Percentiles rank a stretch among this genome's conserved stretches.
Conservation (phyloP, 495 filamentous ascomycete species). For the Durotheca rogersii region DNA sequence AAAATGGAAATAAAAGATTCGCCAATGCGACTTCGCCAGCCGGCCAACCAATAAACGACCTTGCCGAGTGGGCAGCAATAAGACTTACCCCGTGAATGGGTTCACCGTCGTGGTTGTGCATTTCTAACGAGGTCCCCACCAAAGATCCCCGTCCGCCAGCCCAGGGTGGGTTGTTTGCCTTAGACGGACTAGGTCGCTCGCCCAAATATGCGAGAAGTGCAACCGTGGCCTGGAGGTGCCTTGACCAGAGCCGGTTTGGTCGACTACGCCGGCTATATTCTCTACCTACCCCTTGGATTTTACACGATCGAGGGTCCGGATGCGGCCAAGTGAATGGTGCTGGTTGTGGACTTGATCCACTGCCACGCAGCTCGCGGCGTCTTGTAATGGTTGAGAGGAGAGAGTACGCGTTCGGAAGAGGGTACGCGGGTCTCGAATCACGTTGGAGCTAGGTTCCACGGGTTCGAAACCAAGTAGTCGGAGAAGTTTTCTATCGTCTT, state of each 20-base stretch:
- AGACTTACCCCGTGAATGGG: slow-evolving; percentile 32
- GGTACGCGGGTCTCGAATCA: slow-evolving; percentile 5
- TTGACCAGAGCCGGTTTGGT: slow-evolving; percentile 27
- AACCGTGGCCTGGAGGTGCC: slow-evolving; percentile 18
- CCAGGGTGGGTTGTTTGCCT: slow-evolving; percentile 25
- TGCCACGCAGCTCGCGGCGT: slow-evolving; percentile 11
- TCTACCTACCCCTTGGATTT: slow-evolving; percentile 1
- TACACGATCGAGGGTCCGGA: slow-evolving; percentile 9
- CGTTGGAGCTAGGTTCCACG: slow-evolving; percentile 13
- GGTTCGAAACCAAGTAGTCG: slow-evolving; percentile 4
- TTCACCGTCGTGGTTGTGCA: too few species aligned
- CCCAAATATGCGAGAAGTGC: slow-evolving; percentile 13
- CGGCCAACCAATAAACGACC: slow-evolving; percentile 24
- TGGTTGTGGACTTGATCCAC: slow-evolving; percentile 1
- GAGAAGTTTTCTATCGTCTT: slow-evolving; percentile 17
- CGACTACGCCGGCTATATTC: slow-evolving; percentile 11
- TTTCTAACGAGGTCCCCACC: slow-evolving; percentile 8
- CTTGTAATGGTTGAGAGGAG: slow-evolving; percentile 4
- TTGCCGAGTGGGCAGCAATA: slow-evolving; percentile 26
- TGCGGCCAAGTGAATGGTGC: slow-evolving; percentile 4
- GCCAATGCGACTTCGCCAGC: slow-evolving; percentile 10
- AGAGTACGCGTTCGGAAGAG: not conserved
- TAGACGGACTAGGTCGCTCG: slow-evolving; percentile 20
- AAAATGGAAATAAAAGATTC: too few species aligned
- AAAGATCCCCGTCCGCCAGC: slow-evolving; percentile 13